Percentiles rank a stretch among this genome's conserved stretches.
Conservation (phyloP, 805 yeast species). For the Debaryomyces hansenii region DNA sequence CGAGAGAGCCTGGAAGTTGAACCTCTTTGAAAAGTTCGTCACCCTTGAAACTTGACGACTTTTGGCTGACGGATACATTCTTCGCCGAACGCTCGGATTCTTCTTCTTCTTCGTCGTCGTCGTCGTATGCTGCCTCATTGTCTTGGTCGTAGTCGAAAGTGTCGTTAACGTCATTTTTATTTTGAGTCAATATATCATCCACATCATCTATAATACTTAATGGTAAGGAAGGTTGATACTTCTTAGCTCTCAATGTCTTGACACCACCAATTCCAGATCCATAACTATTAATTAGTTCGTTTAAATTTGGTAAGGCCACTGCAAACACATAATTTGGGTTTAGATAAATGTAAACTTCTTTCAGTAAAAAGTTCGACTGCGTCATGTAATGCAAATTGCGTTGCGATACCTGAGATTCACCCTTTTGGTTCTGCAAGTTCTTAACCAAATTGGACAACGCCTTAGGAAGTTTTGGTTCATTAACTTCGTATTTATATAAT, state of each 20-base stretch:
- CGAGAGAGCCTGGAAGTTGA: conserved; percentile 48
- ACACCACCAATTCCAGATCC: conserved; percentile 75
- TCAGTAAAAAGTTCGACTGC: conserved; percentile 37
- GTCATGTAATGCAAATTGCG: conserved; percentile 38
- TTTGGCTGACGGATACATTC: not conserved
- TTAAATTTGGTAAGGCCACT: conserved; percentile 67
- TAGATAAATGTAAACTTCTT: conserved; percentile 45
- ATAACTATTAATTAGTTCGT: conserved; percentile 71
- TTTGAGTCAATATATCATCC: conserved; percentile 52
- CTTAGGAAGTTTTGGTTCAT: conserved; percentile 66
- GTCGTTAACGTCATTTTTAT: conserved; percentile 30
- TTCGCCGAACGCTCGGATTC: conserved; percentile 7
- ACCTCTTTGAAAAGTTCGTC: conserved; percentile 51
- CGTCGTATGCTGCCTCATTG: conserved; percentile 21
- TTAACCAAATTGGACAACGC: conserved; percentile 27
- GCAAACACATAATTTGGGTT: conserved; percentile 55
- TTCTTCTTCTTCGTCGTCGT: conserved; percentile 19
- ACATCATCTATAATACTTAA: conserved; percentile 66
- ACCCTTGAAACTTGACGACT: conserved; percentile 29
- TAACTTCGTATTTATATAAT: conserved; percentile 80
- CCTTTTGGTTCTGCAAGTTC: conserved; percentile 34
- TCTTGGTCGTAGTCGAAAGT: conserved; percentile 27
- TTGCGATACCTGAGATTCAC: conserved; percentile 32
- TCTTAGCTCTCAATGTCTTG: conserved; percentile 49
- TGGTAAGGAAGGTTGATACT: conserved; percentile 74